Conservation (phyloP, 2,329 filamentous ascomycete species). For the Paecilomyces sp. region DNA sequence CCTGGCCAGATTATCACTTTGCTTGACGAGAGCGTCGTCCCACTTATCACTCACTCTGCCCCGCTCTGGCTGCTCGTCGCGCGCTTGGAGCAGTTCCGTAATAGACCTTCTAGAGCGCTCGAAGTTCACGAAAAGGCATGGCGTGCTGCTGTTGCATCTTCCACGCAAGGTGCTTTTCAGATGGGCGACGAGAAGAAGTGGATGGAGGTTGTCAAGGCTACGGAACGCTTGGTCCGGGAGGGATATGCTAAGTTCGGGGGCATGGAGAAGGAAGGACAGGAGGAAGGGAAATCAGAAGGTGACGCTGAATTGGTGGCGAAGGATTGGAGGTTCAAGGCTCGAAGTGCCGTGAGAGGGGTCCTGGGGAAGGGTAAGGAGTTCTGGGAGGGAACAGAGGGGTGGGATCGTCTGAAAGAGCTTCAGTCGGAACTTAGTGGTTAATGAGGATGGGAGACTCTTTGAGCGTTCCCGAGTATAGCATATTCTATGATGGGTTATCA, state of each 20-base stretch:
- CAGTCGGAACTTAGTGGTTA: slow-evolving; percentile 25
- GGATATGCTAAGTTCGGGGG: slow-evolving; percentile 73
- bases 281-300: slow-evolving; percentile 28
- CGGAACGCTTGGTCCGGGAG: slow-evolving; percentile 66
- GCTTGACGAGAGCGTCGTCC: slow-evolving; percentile 66
- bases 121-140: slow-evolving; percentile 86
- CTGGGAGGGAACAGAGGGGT: slow-evolving; percentile 64
- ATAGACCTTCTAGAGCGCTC: slow-evolving; percentile 64
- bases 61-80: slow-evolving; percentile 71
- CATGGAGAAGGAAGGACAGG: slow-evolving; percentile 50
- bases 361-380: slow-evolving; percentile 71
- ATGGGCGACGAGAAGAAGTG: slow-evolving; percentile 58
- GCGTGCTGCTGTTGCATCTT: slow-evolving; percentile 56
- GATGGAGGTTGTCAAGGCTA: slow-evolving; percentile 67
- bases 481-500: not conserved
- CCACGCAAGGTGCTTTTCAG: slow-evolving; percentile 37
- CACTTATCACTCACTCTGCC: slow-evolving; percentile 73
- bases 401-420: slow-evolving; percentile 30
- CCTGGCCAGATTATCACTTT: slow-evolving; percentile 54
- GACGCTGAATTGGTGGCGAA: slow-evolving; percentile 59
- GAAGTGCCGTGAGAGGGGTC: slow-evolving; percentile 75
- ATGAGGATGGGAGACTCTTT: not conserved
- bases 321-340: slow-evolving; percentile 83
- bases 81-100: slow-evolving; percentile 65
- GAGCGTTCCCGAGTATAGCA: not conserved